A percentile compares a stretch with the other conserved stretches of the same genome.
These are phyloP conservation scores for Cordia subcordata DNA, from an alignment of 257 asterid genomes.

Conservation along the genomic window DNA sequence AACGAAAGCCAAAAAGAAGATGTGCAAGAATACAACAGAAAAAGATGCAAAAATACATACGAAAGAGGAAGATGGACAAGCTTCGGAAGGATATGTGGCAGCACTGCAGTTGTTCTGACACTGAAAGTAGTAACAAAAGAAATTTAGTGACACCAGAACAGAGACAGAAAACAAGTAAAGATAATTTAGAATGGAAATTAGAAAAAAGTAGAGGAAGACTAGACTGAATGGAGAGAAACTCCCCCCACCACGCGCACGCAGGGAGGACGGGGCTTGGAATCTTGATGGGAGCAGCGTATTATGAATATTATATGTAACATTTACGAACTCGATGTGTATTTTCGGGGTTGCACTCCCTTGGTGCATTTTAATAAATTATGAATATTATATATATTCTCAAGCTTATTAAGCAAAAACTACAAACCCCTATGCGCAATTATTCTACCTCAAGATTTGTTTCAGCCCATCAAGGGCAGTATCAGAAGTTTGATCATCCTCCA, in stretches of 20 bases:
- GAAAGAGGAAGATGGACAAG: constrained; percentile 91
- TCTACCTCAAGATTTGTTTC: constrained; percentile 88
- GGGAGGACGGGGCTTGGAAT: too few relatives aligned
- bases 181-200: too few relatives aligned
- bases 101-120: constrained; percentile 96
- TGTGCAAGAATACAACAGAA: constrained; percentile 9
- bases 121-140: constrained; percentile 31
- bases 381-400: neutral
- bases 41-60: constrained; percentile 44
- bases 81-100: constrained; percentile 98
- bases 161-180: neutral
- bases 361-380: too few relatives aligned
- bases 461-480: constrained; percentile 99
- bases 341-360: too few relatives aligned
- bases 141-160: neutral
- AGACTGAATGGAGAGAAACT: too few relatives aligned
- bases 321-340: too few relatives aligned
- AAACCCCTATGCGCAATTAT: constrained; percentile 4
- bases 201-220: too few relatives aligned
- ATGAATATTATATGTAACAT: too few relatives aligned
- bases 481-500: constrained; percentile 84
- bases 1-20: constrained; percentile 1
- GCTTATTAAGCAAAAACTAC: neutral
- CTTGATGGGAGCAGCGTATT: too few relatives aligned
- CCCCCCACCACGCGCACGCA: too few relatives aligned